These are phyloP conservation scores for Aspergillus ostianus DNA, from an alignment of 495 filamentous ascomycete genomes.

Conservation along the genomic window DNA sequence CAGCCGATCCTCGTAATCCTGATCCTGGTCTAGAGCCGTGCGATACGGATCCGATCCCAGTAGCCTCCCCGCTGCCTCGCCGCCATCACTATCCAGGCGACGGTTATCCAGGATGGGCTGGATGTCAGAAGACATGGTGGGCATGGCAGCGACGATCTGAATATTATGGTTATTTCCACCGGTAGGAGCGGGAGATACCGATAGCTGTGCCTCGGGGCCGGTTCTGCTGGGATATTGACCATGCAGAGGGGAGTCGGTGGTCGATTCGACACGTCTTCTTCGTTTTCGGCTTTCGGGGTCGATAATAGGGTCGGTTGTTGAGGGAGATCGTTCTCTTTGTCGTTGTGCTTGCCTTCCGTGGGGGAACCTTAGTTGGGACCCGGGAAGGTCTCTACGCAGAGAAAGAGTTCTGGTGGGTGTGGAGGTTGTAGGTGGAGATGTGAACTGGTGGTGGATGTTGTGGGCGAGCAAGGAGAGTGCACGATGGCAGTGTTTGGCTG, in stretches of 20 bases:
- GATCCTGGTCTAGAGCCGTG: neutral
- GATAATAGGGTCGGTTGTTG: no score
- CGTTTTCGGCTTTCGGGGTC: neutral
- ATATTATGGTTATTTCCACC: neutral
- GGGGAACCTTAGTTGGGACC: neutral
- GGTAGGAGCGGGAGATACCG: no score
- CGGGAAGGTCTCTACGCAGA: neutral
- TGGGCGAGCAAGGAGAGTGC: conserved; percentile 31
- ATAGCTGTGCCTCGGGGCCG: no score
- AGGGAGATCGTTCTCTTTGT: neutral
- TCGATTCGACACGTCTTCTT: neutral
- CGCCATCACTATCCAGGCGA: neutral
- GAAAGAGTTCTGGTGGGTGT: conserved; percentile 6
- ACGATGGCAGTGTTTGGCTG: conserved; percentile 37
- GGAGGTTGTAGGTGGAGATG: neutral
- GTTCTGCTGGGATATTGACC: no score
- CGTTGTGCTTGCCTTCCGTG: neutral
- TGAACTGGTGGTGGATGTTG: conserved; percentile 21
- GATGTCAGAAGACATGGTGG: neutral
- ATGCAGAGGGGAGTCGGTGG: neutral
- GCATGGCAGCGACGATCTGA: neutral
- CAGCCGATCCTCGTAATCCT: conserved; percentile 12
- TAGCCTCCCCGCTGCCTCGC: no score
- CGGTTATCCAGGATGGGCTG: neutral
- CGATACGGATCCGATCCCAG: neutral